phyloP scores from a whole-genome alignment of 148 eudicot species.

The Talinum fruticosum region DNA sequence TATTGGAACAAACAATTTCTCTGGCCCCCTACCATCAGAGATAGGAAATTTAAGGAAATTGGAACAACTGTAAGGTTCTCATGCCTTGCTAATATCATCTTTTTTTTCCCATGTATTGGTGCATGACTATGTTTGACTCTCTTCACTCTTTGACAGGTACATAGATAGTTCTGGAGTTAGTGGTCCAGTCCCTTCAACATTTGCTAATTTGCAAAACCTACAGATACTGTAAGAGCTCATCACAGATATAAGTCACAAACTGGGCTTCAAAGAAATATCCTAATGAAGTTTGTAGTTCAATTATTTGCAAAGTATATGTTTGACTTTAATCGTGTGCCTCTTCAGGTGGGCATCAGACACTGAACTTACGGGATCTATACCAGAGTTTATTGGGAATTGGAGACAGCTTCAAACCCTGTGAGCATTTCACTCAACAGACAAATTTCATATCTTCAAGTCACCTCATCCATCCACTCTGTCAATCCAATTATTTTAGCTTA shows the following conservation, averaged over 20 bases:
- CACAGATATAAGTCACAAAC: no score
- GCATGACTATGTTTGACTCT: not conserved
- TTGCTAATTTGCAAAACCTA: slow-evolving; percentile 51
- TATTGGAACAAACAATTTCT: slow-evolving; percentile 58
- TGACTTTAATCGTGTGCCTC: slow-evolving; percentile 5
- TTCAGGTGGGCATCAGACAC: slow-evolving; percentile 77
- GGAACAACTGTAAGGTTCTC: slow-evolving; percentile 53
- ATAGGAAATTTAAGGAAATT: slow-evolving; percentile 56
- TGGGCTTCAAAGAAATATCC: no score
- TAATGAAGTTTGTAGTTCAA: not conserved
- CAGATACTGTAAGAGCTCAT: slow-evolving; percentile 43
- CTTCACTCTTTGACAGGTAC: slow-evolving; percentile 35
- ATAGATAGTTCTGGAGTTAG: slow-evolving; percentile 69
- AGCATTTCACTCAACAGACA: slow-evolving; percentile 15
- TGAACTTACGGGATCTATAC: slow-evolving; percentile 60
- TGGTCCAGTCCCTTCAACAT: slow-evolving; percentile 62
- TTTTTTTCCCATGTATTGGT: not conserved
- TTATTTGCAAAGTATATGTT: no score
- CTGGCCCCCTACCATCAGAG: slow-evolving; percentile 74
- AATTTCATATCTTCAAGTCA: not conserved
- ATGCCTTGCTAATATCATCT: not conserved
- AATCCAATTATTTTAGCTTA: not conserved
- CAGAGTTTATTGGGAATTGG: slow-evolving; percentile 65
- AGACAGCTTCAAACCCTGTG: slow-evolving; percentile 49
- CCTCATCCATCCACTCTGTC: not conserved